These are phyloP conservation scores for Kuraishia ogatae DNA, from an alignment of 805 yeast species.

Conservation along the genomic window DNA sequence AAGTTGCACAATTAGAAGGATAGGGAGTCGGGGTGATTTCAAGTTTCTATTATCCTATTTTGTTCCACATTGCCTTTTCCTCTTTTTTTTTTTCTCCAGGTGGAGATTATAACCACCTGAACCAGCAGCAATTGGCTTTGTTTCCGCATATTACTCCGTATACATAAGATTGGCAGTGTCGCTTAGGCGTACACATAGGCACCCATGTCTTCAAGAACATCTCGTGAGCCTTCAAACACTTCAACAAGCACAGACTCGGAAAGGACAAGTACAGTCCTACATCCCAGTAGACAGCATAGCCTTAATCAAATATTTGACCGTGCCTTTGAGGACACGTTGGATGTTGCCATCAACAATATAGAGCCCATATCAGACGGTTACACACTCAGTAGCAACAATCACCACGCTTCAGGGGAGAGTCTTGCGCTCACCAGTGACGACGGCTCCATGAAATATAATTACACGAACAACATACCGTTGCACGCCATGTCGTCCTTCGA, in stretches of 20 bases:
- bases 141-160: background rate
- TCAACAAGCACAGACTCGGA: slow-evolving; percentile 1
- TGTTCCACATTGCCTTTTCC: background rate
- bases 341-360: slow-evolving; percentile 53
- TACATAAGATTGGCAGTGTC: background rate
- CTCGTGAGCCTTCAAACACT: slow-evolving; percentile 1
- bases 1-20: background rate
- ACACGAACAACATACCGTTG: slow-evolving; percentile 14
- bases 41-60: too few relatives aligned
- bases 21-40: too few relatives aligned
- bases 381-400: slow-evolving; percentile 21
- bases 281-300: slow-evolving; percentile 13
- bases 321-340: slow-evolving; percentile 54
- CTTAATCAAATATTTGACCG: slow-evolving; percentile 44
- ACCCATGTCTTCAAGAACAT: slow-evolving; percentile 2
- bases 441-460: slow-evolving; percentile 10
- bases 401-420: slow-evolving; percentile 8
- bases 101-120: background rate
- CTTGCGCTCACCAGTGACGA: slow-evolving; percentile 24
- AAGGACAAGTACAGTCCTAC: background rate
- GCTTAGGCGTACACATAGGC: background rate
- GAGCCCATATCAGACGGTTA: slow-evolving; percentile 19
- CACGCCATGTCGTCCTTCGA: slow-evolving; percentile 17
- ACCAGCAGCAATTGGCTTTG: background rate
- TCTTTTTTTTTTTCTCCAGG: background rate